Percentiles rank a stretch among this genome's conserved stretches.
phyloP scores from a whole-genome alignment of 164 flowering plant genomes.

The Nymphaea colorata region DNA sequence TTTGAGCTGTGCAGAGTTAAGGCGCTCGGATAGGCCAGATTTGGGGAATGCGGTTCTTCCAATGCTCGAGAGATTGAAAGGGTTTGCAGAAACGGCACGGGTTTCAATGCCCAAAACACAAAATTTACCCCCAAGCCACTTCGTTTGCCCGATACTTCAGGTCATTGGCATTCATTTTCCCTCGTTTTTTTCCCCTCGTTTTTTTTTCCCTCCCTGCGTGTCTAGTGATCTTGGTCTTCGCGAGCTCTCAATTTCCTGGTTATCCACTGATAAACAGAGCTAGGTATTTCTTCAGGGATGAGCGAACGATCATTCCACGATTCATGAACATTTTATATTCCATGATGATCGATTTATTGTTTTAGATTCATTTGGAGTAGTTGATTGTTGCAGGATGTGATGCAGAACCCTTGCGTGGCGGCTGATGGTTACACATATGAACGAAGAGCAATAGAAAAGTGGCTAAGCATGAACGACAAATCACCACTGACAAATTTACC shows the following conservation, averaged over 20 bases:
- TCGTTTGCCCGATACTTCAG: conserved; percentile 73
- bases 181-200: too few relatives aligned
- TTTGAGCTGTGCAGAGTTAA: conserved; percentile 55
- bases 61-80: conserved; percentile 45
- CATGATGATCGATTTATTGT: neutral
- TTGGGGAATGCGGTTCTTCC: conserved; percentile 49
- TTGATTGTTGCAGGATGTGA: conserved; percentile 44
- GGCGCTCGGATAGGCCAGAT: conserved; percentile 65
- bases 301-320: too few relatives aligned
- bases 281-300: too few relatives aligned
- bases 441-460: conserved; percentile 53
- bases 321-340: neutral
- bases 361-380: neutral
- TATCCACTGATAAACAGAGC: too few relatives aligned
- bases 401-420: conserved; percentile 79
- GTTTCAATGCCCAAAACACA: conserved; percentile 7
- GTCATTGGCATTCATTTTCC: conserved; percentile 15
- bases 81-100: conserved; percentile 30
- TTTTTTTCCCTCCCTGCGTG: neutral
- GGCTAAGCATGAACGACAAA: conserved; percentile 47
- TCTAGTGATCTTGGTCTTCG: too few relatives aligned
- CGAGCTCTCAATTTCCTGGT: too few relatives aligned
- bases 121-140: conserved; percentile 46
- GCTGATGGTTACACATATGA: conserved; percentile 88
- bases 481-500: conserved; percentile 66